A percentile compares a stretch with the other conserved stretches of the same genome.
Conservation (phyloP, 139 green algal genomes). For the Eudorina sp. region DNA sequence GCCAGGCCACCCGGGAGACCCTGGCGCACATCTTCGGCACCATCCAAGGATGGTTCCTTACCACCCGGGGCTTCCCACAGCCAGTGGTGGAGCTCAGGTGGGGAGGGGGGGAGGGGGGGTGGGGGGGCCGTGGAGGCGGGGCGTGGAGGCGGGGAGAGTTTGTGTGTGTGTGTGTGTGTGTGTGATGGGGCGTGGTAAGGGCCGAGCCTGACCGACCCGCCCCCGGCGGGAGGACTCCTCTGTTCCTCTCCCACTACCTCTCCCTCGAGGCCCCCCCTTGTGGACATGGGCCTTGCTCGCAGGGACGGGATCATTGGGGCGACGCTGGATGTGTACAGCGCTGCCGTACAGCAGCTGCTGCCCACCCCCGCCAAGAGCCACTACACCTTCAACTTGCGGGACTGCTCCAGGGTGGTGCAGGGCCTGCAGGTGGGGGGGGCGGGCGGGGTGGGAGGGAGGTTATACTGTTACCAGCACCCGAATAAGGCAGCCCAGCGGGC, state of each 20-base stretch:
- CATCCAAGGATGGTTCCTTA: constrained; percentile 78
- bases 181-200: background rate
- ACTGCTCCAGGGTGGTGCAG: constrained; percentile 62
- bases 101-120: background rate
- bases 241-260: too few species aligned
- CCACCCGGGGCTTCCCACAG: constrained; percentile 55
- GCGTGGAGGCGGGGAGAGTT: background rate
- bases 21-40: constrained; percentile 78
- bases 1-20: constrained; percentile 52
- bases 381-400: constrained; percentile 80
- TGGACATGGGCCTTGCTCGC: background rate
- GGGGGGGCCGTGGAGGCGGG: background rate
- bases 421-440: constrained; percentile 43
- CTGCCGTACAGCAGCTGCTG: constrained; percentile 61
- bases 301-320: constrained; percentile 51
- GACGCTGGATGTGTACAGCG: constrained; percentile 74
- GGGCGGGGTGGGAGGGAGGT: background rate
- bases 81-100: constrained; percentile 45
- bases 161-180: background rate
- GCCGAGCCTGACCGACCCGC: too few species aligned
- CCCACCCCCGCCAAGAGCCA: constrained; percentile 74
- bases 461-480: too few species aligned
- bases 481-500: too few species aligned
- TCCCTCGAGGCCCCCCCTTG: too few species aligned
- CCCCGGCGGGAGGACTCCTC: too few species aligned